These are phyloP conservation scores for Rhododendron mucronatum DNA, from an alignment of 148 eudicot species.

Conservation along the genomic window DNA sequence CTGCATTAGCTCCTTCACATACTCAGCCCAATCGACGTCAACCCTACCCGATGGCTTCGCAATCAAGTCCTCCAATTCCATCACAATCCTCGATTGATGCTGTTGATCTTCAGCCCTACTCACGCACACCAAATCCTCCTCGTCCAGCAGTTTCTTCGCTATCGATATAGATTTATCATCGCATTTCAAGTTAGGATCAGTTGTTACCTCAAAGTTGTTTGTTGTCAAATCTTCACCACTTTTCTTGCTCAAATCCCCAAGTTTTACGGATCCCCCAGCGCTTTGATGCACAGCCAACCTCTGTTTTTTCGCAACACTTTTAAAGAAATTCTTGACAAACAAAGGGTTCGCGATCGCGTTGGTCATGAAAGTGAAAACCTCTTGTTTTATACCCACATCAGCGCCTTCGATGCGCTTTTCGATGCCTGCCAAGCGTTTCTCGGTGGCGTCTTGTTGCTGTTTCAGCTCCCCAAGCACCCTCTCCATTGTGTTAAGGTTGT, in stretches of 20 bases:
- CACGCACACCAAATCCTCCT: conserved; percentile 46
- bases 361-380: conserved; percentile 37
- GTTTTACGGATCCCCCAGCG: conserved; percentile 7
- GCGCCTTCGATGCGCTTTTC: conserved; percentile 33
- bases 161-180: conserved; percentile 42
- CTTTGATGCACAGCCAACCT: background rate
- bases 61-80: conserved; percentile 53
- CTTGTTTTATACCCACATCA: conserved; percentile 38
- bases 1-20: background rate
- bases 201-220: conserved; percentile 17
- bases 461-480: conserved; percentile 40
- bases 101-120: conserved; percentile 9
- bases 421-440: conserved; percentile 28
- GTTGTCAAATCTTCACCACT: conserved; percentile 19
- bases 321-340: conserved; percentile 22
- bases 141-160: conserved; percentile 53
- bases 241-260: background rate
- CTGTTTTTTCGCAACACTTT: conserved; percentile 13
- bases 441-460: conserved; percentile 39
- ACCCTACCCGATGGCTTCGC: conserved; percentile 15
- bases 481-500: conserved; percentile 33
- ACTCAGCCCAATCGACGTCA: background rate
- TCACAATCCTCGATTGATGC: conserved; percentile 26
- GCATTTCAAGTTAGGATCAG: conserved; percentile 24
- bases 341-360: conserved; percentile 33